Base-by-base conservation (phyloP, 768 basidiomycete genomes). In the Tulasnella sp. region DNA sequence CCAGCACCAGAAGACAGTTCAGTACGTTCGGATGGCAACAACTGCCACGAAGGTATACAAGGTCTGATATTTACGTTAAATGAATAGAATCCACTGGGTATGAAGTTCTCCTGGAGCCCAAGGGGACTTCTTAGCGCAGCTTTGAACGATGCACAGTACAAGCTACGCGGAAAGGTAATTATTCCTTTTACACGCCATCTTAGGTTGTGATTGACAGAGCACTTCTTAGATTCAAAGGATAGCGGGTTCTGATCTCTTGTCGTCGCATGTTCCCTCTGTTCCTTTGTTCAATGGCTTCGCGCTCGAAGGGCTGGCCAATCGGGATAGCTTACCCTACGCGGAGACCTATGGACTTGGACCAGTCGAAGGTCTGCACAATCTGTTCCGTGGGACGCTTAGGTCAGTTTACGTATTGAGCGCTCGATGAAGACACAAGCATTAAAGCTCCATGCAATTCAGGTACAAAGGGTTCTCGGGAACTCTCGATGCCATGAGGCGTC, bases 71-170 rank as follows among this genome's bases (percentile, higher is more conserved):
- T 42, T 26, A 54, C 4, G 21, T 7, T 1, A 17, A 1, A 3
- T 2, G 2, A 15, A 17, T 50, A 75, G 62, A 80, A 85, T 15
- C 90, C 91, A 1, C 72, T 94, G 9, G 78, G n/a, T 93, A 95
- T 67, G 62, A 95, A 93, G 68, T 92, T 92, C 68, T 89, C 90
- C 64, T 97, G 94, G 94, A 87, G 83, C 51, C 92, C 94, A 0
- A 77, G 83, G 60, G 93, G 90, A 4, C 92, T 95, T 7, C 72
- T 97, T 41, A 79, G 76, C 15, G 94, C 92, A 2, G 87, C 88
- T 0, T 70, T 83, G 59, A 90, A 94, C 64, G 69, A 73, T 0
- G 91, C 94, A 1, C 68, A 67, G 41, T 96, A 82, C 70, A 78
- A 79, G 66, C 72, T 91, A 24, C 64, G 74, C 29, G 74, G 74